Percentiles rank a stretch among this genome's conserved stretches.
Conservation (phyloP, 1,139 yeast genomes). For the Yamadazyma atmosphaerica region DNA sequence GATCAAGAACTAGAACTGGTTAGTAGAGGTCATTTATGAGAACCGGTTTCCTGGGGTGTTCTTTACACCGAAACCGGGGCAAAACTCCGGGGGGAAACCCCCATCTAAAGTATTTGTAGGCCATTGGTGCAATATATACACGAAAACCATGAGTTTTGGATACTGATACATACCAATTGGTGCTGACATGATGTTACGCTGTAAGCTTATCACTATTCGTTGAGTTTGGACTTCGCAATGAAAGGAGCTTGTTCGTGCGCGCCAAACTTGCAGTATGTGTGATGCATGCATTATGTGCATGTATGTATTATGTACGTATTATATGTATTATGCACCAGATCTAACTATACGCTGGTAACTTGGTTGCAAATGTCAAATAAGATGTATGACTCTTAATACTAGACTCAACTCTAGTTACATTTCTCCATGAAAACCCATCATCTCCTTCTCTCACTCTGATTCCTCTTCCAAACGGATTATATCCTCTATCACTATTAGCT, state of each 20-base stretch:
- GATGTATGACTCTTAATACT: constrained; percentile 95
- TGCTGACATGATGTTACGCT: constrained; percentile 30
- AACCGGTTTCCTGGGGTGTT: too few relatives aligned
- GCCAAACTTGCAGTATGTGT: too few relatives aligned
- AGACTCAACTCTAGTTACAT: constrained; percentile 77
- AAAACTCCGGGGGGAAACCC: too few relatives aligned
- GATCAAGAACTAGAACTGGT: constrained; percentile 74
- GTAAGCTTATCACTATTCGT: background rate
- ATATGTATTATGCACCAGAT: too few relatives aligned
- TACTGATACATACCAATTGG: constrained; percentile 55
- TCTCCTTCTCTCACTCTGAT: constrained; percentile 85
- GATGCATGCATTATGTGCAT: too few relatives aligned
- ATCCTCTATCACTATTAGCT: constrained; percentile 62
- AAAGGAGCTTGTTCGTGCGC: too few relatives aligned
- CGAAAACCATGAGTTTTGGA: background rate
- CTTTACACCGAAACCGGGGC: too few relatives aligned
- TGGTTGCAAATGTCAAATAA: constrained; percentile 80
- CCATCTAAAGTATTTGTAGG: too few relatives aligned
- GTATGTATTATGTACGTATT: too few relatives aligned
- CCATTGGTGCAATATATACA: too few relatives aligned
- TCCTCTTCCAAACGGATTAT: constrained; percentile 91
- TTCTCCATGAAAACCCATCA: constrained; percentile 70
- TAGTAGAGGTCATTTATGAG: constrained; percentile 14
- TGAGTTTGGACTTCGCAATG: background rate
- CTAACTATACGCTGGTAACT: constrained; percentile 9